Evolutionary conservation across 805 yeast genomes (phyloP).

Genomic region (Hanseniaspora vineae): DNA sequence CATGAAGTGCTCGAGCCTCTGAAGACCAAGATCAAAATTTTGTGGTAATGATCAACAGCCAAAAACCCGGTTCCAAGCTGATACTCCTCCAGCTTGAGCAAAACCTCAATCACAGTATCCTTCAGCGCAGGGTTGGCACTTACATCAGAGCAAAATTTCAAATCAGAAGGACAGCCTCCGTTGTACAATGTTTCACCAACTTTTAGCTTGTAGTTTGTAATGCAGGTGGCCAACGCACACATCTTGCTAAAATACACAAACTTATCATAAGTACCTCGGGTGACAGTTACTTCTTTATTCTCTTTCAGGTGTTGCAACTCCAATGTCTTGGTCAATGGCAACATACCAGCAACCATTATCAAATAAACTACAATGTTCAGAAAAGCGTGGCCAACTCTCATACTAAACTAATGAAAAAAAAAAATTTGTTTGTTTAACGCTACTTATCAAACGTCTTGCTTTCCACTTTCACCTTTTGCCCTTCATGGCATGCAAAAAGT

Average conservation of each 20-base stretch:
- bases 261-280: slow-evolving; percentile 15
- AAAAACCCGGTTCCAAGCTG: slow-evolving; percentile 45
- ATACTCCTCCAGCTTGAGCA: slow-evolving; percentile 29
- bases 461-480: too few relatives aligned
- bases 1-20: slow-evolving; percentile 50
- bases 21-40: slow-evolving; percentile 37
- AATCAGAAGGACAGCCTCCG: slow-evolving; percentile 23
- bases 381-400: too few relatives aligned
- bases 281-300: slow-evolving; percentile 1
- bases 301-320: too few relatives aligned
- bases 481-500: too few relatives aligned
- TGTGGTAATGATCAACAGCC: slow-evolving; percentile 32
- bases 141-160: slow-evolving; percentile 20
- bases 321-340: too few relatives aligned
- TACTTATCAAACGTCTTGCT: too few relatives aligned
- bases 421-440: too few relatives aligned
- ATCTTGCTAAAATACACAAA: slow-evolving; percentile 22
- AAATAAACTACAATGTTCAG: too few relatives aligned
- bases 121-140: slow-evolving; percentile 14
- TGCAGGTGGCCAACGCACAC: slow-evolving; percentile 26
- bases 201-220: slow-evolving; percentile 12
- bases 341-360: too few relatives aligned
- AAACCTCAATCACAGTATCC: slow-evolving; percentile 23
- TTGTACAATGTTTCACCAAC: slow-evolving; percentile 16
- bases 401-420: too few relatives aligned